Base-by-base conservation (phyloP, 768 basidiomycete species). In the Fibroporia radiculosa region DNA sequence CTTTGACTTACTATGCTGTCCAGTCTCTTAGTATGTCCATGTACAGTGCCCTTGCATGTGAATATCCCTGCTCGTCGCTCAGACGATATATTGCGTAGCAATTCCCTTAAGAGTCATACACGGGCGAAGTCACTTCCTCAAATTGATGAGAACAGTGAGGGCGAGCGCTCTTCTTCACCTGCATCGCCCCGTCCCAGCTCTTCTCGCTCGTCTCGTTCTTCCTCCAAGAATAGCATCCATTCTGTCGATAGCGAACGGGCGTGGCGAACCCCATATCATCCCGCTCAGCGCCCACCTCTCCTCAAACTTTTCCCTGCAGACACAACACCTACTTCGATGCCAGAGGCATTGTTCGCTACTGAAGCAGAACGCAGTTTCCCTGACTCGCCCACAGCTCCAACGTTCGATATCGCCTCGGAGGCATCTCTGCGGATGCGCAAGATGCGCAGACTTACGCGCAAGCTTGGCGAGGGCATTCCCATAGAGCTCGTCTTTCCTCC, bases 381-480 rank as follows among this genome's bases (percentile, higher is more conserved):
- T 10, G 33, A 31, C n/a, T 24, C 36, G 24, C 27, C 41, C 23
- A 37, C 22, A 23, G 20, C 47, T 24, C 66, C 68, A 4, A 54
- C 58, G 1, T 71, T 74, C 56, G 53, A 53, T 19, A 66, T 75
- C 29, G 65, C 72, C 1, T 69, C 74, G 6, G 53, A 69, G 3
- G 64, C 60, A 16, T 56, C 60, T 34, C 38, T 69, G 13, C 70
- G 78, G 19, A 70, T 74, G 37, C 63, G 67, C 51, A 85, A 83
- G 60, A 76, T 86, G 70, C 80, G 81, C 39, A 68, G 75, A 25
- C 64, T 86, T 40, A 68, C 76, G 41, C 74, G 71, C 54, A 78
- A 64, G 52, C 69, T 86, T 2, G 84, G 84, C 0, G 69, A 81
- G 16, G 75, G 72, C 22, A 75, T 84, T 18, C 84, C 83, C 6